Percentiles rank a stretch among this genome's conserved stretches.
phyloP scores from a whole-genome alignment of 805 yeast species.

The Candida khao-thaluensis region DNA sequence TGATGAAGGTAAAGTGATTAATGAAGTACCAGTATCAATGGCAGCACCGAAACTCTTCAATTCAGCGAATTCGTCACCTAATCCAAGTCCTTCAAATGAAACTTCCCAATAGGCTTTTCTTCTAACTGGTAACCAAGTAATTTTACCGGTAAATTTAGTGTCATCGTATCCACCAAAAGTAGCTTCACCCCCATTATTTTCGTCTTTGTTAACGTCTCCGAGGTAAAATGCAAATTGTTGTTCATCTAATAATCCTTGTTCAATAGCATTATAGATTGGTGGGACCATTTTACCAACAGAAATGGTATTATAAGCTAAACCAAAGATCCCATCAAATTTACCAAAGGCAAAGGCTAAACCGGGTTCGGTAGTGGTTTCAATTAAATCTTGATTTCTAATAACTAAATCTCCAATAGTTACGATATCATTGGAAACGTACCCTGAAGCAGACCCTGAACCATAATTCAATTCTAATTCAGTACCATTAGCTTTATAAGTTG shows the following conservation, averaged over 20 bases:
- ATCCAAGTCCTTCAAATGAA: conserved; percentile 80
- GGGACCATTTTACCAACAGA: conserved; percentile 89
- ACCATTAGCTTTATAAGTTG: conserved; percentile 85
- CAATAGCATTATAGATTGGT: conserved; percentile 87
- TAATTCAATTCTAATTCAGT: conserved; percentile 81
- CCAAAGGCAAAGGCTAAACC: conserved; percentile 98
- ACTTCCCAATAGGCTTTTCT: conserved; percentile 99
- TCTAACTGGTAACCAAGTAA: conserved; percentile 96
- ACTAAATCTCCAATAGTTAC: conserved; percentile 78
- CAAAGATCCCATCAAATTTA: conserved; percentile 96
- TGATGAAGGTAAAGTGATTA: conserved; percentile 91
- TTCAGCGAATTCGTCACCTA: conserved; percentile 89
- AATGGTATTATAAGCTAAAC: conserved; percentile 90
- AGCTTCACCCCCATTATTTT: conserved; percentile 81
- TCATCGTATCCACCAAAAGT: conserved; percentile 94
- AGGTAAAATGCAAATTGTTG: conserved; percentile 87
- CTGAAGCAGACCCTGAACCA: conserved; percentile 92
- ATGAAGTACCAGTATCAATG: conserved; percentile 97
- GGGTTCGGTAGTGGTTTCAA: conserved; percentile 96
- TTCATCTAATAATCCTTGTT: conserved; percentile 76
- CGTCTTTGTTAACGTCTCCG: conserved; percentile 70
- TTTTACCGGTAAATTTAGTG: conserved; percentile 71
- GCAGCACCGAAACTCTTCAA: conserved; percentile 90
- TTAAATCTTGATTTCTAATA: conserved; percentile 89
- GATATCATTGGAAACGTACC: conserved; percentile 85